Evolutionary conservation across 345 rosid genomes (phyloP), one percentile per base, ranked within the genome.

Genomic region (Anastatica hierochuntica): DNA sequence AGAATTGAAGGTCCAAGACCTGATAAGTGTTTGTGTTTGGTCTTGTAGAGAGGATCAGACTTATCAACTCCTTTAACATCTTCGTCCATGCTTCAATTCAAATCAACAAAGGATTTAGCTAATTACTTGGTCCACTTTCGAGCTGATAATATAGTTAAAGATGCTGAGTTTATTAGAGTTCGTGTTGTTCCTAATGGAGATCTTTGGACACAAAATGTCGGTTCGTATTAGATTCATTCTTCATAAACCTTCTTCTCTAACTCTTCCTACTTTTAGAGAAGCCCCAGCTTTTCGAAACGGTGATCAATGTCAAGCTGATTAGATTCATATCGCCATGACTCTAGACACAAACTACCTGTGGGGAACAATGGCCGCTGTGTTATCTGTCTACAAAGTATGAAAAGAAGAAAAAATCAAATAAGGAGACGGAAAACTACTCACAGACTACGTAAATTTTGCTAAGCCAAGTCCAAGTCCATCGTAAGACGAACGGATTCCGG

Each of bases 31-130:
- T 18, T 16, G 43, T 68, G 33, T 29, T 13, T 55, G 31, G 13
- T 53, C 46, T 21, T 21, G 78, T n/a, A 92, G 98, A 74, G 95
- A 72, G 98, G 98, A 77, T 87, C 98, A 38, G 98, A 96, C 30
- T 73, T 79, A 23, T 92, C 98, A 34, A 81, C 90, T 53, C 77
- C 95, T 59, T 74, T 83, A 74, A 78, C 95, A 10, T 56, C 77
- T 50, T 92, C 96, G 43, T 84, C 98, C 4, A 83, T 92, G 95
- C 73, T 55, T 60, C 96, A 92, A 66, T 33, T 87, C 17, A 78
- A 72, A 53, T 79, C 95, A 73, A 75, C 88, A 10, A 52, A 67
- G 56, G 68, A 70, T 5, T 60, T 83, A 64, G 83, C 79, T 60
- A 83, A 78, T 38, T 83, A 82, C 60, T 74, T 92, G 69, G 79